Conservation (phyloP, 1,284 basidiomycete genomes). For the Phellinidium pouzarii region DNA sequence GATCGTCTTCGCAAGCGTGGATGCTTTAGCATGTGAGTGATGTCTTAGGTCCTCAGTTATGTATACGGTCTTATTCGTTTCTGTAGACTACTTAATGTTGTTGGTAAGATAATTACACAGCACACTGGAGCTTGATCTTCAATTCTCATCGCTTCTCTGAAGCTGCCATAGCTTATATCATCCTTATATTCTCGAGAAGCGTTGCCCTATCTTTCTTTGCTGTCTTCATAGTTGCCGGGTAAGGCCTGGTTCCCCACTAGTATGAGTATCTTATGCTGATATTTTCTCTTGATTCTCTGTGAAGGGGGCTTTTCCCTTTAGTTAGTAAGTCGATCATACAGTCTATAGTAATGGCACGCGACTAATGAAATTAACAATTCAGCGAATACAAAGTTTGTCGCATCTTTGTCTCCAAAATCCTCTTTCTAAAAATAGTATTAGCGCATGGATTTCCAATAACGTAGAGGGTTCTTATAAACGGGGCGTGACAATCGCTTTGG, state of each 20-base stretch:
- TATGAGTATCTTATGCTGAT: background rate
- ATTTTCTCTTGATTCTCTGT: background rate
- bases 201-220: slow-evolving; percentile 62
- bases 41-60: background rate
- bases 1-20: slow-evolving; percentile 56
- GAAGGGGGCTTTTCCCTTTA: slow-evolving; percentile 62
- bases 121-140: too few species aligned
- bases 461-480: slow-evolving; percentile 72
- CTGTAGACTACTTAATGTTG: slow-evolving; percentile 2
- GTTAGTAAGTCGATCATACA: slow-evolving; percentile 42
- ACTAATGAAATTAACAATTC: background rate
- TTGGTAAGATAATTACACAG: slow-evolving; percentile 34
- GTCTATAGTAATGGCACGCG: background rate
- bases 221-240: slow-evolving; percentile 63
- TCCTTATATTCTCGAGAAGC: slow-evolving; percentile 55
- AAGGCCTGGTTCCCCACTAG: slow-evolving; percentile 20
- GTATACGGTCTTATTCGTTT: background rate
- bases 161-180: slow-evolving; percentile 53
- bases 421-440: slow-evolving; percentile 22
- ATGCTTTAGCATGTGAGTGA: slow-evolving; percentile 52
- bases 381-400: slow-evolving; percentile 57
- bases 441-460: slow-evolving; percentile 66
- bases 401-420: background rate
- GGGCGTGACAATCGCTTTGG: slow-evolving; percentile 63
- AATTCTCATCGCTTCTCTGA: slow-evolving; percentile 27